Percentiles rank a stretch among this genome's conserved stretches.
Conservation (phyloP, 2,329 filamentous ascomycete genomes). For the Diaporthe capsici region DNA sequence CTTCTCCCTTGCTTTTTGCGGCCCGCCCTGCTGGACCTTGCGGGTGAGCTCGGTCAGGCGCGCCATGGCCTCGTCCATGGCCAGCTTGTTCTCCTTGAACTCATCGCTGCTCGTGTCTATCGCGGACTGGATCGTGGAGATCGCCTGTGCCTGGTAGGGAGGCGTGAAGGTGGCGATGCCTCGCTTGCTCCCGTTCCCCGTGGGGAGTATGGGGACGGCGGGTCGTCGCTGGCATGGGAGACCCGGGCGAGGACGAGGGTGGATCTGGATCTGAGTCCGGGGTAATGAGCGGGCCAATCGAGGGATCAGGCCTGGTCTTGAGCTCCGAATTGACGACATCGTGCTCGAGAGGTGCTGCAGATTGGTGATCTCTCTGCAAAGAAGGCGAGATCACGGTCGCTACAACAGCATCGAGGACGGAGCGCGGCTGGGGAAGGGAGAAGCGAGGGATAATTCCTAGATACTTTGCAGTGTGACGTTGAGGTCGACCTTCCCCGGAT, state of each 20-base stretch:
- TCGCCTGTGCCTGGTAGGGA: constrained; percentile 83
- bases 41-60: constrained; percentile 79
- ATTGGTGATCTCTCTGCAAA: constrained; percentile 11
- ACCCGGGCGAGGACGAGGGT: constrained; percentile 30
- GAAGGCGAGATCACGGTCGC: constrained; percentile 6
- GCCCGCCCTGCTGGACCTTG: constrained; percentile 81
- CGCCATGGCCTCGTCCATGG: constrained; percentile 82
- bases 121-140: constrained; percentile 82
- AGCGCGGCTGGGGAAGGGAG: neutral
- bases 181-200: constrained; percentile 47
- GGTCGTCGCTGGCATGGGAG: constrained; percentile 38
- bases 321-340: constrained; percentile 36
- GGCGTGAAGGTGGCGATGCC: constrained; percentile 83
- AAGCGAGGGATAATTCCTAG: neutral
- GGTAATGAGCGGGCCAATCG: constrained; percentile 38
- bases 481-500: neutral
- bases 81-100: constrained; percentile 83
- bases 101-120: constrained; percentile 84
- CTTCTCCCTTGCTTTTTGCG: constrained; percentile 87
- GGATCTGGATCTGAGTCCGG: constrained; percentile 36
- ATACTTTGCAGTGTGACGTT: constrained; percentile 7
- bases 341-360: constrained; percentile 6
- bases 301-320: constrained; percentile 30
- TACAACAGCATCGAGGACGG: constrained; percentile 14
- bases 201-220: constrained; percentile 44